Percentiles rank a stretch among this genome's conserved stretches.
phyloP scores from a whole-genome alignment of 257 asterid genomes.

The Fraxinus anomala region DNA sequence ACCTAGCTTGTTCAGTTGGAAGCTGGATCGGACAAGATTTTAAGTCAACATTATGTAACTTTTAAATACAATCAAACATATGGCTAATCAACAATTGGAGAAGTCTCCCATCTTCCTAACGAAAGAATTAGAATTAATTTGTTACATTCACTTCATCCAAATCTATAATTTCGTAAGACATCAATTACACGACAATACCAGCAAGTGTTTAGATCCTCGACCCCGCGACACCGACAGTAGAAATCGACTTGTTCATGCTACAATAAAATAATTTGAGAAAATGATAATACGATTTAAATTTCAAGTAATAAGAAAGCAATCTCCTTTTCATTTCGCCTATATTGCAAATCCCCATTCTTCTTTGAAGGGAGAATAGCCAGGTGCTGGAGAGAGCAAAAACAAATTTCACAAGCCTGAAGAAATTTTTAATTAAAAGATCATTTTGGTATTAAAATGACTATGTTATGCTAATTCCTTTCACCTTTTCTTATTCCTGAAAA shows the following conservation, averaged over 20 bases:
- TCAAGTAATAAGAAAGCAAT: not conserved
- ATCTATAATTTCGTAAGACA: not conserved
- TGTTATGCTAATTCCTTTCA: not conserved
- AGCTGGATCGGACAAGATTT: no score
- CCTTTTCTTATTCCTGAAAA: not conserved
- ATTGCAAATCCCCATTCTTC: not conserved
- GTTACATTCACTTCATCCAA: not conserved
- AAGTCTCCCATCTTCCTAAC: not conserved
- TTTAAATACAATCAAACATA: no score
- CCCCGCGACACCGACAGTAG: not conserved
- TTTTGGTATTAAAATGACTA: not conserved
- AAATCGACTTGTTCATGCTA: not conserved
- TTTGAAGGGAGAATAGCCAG: not conserved
- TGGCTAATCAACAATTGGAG: not conserved
- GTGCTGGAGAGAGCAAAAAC: not conserved
- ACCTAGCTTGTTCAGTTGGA: no score
- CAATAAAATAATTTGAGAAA: not conserved
- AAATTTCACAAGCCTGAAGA: not conserved
- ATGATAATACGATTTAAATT: not conserved
- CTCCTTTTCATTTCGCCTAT: not conserved
- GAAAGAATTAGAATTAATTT: not conserved
- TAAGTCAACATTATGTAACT: no score
- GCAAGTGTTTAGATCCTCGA: not conserved
- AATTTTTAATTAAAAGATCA: not conserved
- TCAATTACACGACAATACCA: not conserved